Base-by-base conservation (phyloP, 1,284 basidiomycete genomes). In the Flammula alnicola region DNA sequence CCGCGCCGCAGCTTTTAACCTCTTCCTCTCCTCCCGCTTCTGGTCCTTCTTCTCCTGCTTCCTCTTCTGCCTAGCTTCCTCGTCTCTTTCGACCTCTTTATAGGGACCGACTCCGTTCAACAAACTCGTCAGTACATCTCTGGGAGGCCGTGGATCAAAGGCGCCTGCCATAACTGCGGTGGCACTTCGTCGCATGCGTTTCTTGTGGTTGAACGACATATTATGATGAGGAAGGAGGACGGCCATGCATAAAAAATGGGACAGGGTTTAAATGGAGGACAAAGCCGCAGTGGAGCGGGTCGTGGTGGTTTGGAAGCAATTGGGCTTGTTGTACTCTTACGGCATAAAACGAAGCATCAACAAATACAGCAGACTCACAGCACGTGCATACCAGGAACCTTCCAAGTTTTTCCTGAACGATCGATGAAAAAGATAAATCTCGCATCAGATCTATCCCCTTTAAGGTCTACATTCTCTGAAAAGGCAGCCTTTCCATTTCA, bases 71-170 rank as follows among this genome's bases (percentile, higher is more conserved):
- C 74, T 71, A 42, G 70, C 60, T 63, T 79, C 76, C 52, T 83
- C 81, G 38, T 80, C 79, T 52, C 76, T 77, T 67, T 86, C 86
- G 29, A 83, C 76, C 23, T 68, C 74, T 52, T 78, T 78, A 63
- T 88, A 84, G 5, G 79, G 78, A 0, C 76, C 77, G 32, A 90
- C 83, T 47, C 87, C 86, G 63, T 91, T 90, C 60, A 90, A 71
- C 37, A 90, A 64, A 67, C 84, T 87, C 10, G 88, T 91, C 56
- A 91, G 74, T 52, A 86, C 86, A 69, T 90, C 88, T 63, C 88
- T 79, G 23, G 75, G 60, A 0, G 84, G 83, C 27, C 76, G 77
- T 4, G 75, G 65, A 72, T 91, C 88, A 67, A 87, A 88, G 60
- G 76, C 71, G 59, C 88, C 88, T 0, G 86, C 81, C 66, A 90